phyloP scores from a whole-genome alignment of 768 basidiomycete species.

The Podaxis pistillaris region DNA sequence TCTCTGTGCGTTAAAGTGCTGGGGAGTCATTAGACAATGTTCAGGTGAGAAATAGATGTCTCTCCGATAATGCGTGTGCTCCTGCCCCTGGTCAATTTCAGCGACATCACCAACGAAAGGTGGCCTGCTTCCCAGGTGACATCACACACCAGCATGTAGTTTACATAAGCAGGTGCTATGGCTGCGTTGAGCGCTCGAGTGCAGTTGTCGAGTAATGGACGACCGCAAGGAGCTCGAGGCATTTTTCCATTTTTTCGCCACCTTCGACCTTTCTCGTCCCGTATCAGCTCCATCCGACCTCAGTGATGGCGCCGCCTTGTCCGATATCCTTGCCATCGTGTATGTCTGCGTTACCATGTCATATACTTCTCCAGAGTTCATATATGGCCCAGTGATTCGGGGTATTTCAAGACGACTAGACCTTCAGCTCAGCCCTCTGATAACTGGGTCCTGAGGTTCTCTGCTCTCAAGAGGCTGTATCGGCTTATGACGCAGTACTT shows the following conservation, averaged over 20 bases:
- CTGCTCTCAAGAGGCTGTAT: conserved; percentile 79
- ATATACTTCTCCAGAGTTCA: conserved; percentile 4
- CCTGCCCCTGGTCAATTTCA: too few species aligned
- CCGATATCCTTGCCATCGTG: conserved; percentile 75
- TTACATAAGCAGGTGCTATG: not conserved
- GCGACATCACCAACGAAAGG: too few species aligned
- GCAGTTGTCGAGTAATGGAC: conserved; percentile 6
- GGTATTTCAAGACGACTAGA: conserved; percentile 70
- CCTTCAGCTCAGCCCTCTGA: conserved; percentile 65
- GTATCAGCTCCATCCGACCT: conserved; percentile 68
- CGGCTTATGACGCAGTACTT: conserved; percentile 89
- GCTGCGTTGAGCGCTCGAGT: not conserved
- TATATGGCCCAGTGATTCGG: conserved; percentile 56
- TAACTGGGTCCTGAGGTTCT: conserved; percentile 89
- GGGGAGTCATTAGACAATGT: too few species aligned
- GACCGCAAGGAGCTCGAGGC: conserved; percentile 59
- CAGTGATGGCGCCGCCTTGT: conserved; percentile 75
- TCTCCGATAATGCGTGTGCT: too few species aligned
- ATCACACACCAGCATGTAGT: not conserved
- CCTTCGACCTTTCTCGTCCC: conserved; percentile 65
- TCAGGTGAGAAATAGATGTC: too few species aligned
- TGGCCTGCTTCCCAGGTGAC: not conserved
- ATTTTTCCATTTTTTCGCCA: conserved; percentile 78
- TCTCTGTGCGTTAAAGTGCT: too few species aligned
- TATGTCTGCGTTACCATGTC: conserved; percentile 36